Evolutionary conservation across 306 rosid species (phyloP).

Genomic region (Corylus avellana): DNA sequence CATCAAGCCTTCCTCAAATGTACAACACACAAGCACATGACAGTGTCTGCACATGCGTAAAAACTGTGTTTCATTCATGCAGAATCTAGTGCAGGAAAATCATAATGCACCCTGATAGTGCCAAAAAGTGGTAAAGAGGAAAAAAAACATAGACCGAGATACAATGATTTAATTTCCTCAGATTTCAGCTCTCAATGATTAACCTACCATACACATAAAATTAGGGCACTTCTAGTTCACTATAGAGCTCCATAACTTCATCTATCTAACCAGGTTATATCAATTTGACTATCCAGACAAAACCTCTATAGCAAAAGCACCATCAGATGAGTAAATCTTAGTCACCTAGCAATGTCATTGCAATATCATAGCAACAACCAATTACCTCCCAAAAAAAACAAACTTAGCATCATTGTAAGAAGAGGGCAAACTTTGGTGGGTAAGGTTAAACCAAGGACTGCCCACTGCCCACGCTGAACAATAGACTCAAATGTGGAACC

Average conservation of each 20-base stretch:
- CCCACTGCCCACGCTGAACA: neutral
- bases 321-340: too few species aligned
- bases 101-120: neutral
- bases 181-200: neutral
- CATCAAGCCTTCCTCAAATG: neutral
- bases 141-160: neutral
- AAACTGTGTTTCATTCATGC: neutral
- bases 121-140: neutral
- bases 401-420: neutral
- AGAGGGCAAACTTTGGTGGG: neutral
- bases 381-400: too few species aligned
- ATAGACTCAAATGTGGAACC: neutral
- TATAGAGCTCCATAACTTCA: neutral
- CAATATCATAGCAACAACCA: neutral
- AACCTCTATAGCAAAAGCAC: neutral
- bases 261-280: neutral
- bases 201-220: neutral
- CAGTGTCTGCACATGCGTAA: neutral
- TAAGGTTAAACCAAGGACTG: constrained; percentile 2
- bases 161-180: neutral
- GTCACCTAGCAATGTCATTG: neutral
- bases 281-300: neutral
- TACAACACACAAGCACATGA: neutral
- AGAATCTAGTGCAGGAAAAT: neutral
- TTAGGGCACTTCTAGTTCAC: neutral